Evolutionary conservation across 78 protist species (phyloP).

Genomic region (Goniomonas avonlea): DNA sequence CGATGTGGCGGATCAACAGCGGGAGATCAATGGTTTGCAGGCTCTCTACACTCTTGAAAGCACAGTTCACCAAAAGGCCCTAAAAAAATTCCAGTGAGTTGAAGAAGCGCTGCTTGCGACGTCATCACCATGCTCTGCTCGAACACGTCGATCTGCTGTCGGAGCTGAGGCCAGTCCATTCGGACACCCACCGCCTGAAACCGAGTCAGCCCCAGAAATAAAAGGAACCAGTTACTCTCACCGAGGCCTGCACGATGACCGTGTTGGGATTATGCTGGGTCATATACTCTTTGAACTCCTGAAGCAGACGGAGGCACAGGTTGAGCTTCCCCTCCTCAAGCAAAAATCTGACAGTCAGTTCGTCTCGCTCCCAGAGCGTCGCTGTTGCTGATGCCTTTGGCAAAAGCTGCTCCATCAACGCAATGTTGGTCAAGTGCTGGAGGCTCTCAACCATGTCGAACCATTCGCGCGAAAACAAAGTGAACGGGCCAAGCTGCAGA

Average conservation of each 20-base stretch:
- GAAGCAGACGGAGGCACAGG: conserved; percentile 4
- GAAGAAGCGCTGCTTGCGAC: too few relatives aligned
- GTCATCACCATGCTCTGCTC: too few relatives aligned
- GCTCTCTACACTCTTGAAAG: not conserved
- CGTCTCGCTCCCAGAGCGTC: conserved; percentile 40
- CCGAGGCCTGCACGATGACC: too few relatives aligned
- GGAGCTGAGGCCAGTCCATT: not conserved
- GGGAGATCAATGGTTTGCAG: conserved; percentile 24
- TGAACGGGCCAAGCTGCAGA: too few relatives aligned
- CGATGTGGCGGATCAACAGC: not conserved
- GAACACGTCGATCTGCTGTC: too few relatives aligned
- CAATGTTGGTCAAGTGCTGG: not conserved
- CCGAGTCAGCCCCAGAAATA: too few relatives aligned
- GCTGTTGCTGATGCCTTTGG: not conserved
- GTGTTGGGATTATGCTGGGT: too few relatives aligned
- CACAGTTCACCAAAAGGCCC: not conserved
- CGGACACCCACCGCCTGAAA: not conserved
- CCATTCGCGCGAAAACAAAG: not conserved
- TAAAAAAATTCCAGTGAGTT: too few relatives aligned
- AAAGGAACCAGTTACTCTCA: too few relatives aligned
- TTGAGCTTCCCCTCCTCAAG: conserved; percentile 45
- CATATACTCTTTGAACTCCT: conserved; percentile 10
- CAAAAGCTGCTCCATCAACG: conserved; percentile 2
- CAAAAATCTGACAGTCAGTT: conserved; percentile 27
- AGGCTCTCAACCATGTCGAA: not conserved